Conservation (phyloP, 345 rosid species). For the Acer campestre region DNA sequence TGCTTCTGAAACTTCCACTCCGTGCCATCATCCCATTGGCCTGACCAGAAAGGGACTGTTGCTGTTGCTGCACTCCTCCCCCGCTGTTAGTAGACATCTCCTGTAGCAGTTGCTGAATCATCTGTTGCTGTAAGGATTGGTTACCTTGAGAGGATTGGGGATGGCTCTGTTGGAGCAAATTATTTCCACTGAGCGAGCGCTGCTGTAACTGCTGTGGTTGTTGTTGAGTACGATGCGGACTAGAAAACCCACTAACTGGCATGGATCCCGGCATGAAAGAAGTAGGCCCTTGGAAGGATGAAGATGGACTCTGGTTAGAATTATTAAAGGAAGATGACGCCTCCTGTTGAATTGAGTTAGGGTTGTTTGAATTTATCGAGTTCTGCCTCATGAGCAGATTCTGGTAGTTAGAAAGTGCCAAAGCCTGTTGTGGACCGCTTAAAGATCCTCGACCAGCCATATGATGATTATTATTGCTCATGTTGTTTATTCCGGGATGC, state of each 20-base stretch:
- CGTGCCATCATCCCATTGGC: slow-evolving; percentile 36
- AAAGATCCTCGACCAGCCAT: slow-evolving; percentile 61
- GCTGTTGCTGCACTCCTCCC: slow-evolving; percentile 53
- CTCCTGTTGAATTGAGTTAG: slow-evolving; percentile 64
- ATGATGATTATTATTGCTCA: slow-evolving; percentile 51
- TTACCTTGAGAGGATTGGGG: slow-evolving; percentile 54
- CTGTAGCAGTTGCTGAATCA: slow-evolving; percentile 81
- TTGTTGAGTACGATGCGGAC: slow-evolving; percentile 48
- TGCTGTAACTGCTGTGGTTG: slow-evolving; percentile 61
- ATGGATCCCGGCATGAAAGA: slow-evolving; percentile 54
- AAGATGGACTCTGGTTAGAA: slow-evolving; percentile 63
- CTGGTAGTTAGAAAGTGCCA: slow-evolving; percentile 78
- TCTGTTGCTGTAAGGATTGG: slow-evolving; percentile 72
- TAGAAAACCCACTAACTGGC: slow-evolving; percentile 49
- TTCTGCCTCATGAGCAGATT: slow-evolving; percentile 74
- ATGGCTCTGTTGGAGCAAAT: slow-evolving; percentile 55
- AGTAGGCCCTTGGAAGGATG: slow-evolving; percentile 63
- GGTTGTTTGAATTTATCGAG: slow-evolving; percentile 72
- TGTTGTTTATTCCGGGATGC: slow-evolving; percentile 58
- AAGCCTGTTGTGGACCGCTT: slow-evolving; percentile 77
- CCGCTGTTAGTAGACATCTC: slow-evolving; percentile 61
- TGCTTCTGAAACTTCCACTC: slow-evolving; percentile 47
- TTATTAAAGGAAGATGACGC: slow-evolving; percentile 55
- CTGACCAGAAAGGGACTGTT: slow-evolving; percentile 49
- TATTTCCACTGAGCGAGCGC: slow-evolving; percentile 43